These are phyloP conservation scores for Cymbopogon flexuosus DNA, from an alignment of 202 grass and related monocot genomes.

Conservation along the genomic window DNA sequence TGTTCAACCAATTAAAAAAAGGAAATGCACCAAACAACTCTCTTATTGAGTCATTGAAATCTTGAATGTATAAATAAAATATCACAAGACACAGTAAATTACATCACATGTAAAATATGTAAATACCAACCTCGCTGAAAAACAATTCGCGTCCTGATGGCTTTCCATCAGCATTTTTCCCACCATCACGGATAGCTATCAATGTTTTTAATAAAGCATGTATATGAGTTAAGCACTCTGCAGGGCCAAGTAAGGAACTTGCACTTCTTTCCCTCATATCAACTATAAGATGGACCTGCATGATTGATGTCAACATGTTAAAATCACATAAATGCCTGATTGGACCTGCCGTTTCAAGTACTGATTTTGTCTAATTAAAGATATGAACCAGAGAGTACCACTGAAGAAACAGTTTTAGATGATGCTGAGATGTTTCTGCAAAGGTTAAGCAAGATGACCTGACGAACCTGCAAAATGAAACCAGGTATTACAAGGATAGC, in stretches of 20 bases:
- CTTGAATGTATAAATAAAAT: background rate
- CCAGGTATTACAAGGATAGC: constrained; percentile 12
- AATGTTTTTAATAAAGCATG: constrained; percentile 56
- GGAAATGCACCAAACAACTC: constrained; percentile 8
- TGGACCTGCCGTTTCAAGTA: background rate
- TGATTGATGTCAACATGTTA: constrained; percentile 21
- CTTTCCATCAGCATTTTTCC: constrained; percentile 37
- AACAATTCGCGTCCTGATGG: constrained; percentile 30
- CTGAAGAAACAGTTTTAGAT: constrained; percentile 49
- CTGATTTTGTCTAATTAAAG: constrained; percentile 16
- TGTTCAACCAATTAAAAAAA: constrained; percentile 2
- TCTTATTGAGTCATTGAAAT: background rate
- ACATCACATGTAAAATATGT: background rate
- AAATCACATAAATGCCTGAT: constrained; percentile 7
- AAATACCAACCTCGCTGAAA: constrained; percentile 35
- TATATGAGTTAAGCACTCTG: constrained; percentile 46
- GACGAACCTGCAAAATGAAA: constrained; percentile 55
- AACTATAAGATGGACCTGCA: constrained; percentile 55
- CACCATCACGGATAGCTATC: constrained; percentile 30
- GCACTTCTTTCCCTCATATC: constrained; percentile 45
- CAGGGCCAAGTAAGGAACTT: constrained; percentile 39
- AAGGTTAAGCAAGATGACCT: constrained; percentile 70
- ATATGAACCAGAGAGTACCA: constrained; percentile 46
- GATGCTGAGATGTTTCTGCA: constrained; percentile 58
- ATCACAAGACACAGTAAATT: background rate